Conservation (phyloP, 208 protist genomes). For the Leishmania lainsoni region DNA sequence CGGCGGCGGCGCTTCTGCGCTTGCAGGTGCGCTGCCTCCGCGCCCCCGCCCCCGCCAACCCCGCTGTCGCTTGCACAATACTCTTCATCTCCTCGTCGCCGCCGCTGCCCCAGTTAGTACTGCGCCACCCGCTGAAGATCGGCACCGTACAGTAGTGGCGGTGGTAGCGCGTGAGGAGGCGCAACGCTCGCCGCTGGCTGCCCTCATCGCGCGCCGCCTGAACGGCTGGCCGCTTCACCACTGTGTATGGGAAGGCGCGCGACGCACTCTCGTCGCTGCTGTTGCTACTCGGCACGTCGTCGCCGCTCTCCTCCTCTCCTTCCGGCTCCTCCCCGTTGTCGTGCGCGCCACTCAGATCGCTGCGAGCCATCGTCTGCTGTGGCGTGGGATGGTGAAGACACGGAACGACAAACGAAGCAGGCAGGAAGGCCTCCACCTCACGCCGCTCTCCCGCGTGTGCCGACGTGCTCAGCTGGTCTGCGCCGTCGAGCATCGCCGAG, state of each 20-base stretch:
- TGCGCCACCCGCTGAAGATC: slow-evolving; percentile 40
- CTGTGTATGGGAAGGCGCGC: not conserved
- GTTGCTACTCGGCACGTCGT: not conserved
- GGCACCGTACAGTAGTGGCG: slow-evolving; percentile 39
- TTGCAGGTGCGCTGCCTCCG: not conserved
- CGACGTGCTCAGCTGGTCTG: not conserved
- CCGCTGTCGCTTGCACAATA: not conserved
- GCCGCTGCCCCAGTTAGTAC: slow-evolving; percentile 34
- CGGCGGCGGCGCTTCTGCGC: slow-evolving; percentile 25
- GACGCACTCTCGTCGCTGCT: slow-evolving; percentile 3
- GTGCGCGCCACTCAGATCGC: slow-evolving; percentile 10
- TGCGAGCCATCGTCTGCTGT: slow-evolving; percentile 15
- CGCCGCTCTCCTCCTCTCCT: slow-evolving; percentile 23
- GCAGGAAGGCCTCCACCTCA: slow-evolving; percentile 60
- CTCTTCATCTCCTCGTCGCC: not conserved
- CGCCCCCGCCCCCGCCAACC: not conserved
- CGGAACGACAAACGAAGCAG: slow-evolving; percentile 43
- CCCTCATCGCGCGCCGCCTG: not conserved
- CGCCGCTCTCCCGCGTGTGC: slow-evolving; percentile 14
- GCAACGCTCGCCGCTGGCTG: not conserved
- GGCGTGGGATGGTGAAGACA: slow-evolving; percentile 35
- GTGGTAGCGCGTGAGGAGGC: slow-evolving; percentile 15
- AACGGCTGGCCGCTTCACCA: not conserved
- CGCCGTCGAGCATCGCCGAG: not conserved
- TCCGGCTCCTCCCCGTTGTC: slow-evolving; percentile 25